Conservation (phyloP, 345 rosid genomes). For the Citrus glauca region DNA sequence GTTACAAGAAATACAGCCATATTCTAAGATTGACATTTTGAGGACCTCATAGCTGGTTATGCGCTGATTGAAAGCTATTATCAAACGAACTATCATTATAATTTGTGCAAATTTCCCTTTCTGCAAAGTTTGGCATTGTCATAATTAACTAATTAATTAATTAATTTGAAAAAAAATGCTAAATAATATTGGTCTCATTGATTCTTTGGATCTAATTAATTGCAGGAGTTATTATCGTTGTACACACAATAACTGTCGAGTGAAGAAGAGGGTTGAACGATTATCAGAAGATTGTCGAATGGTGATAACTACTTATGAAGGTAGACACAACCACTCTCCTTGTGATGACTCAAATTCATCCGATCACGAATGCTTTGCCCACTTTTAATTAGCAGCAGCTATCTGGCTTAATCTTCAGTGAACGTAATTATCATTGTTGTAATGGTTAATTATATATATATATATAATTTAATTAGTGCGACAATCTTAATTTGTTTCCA, state of each 20-base stretch:
- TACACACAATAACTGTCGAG: conserved; percentile 80
- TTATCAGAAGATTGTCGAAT: conserved; percentile 91
- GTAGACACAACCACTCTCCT: conserved; percentile 91
- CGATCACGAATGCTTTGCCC: conserved; percentile 64
- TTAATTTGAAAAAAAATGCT: no score
- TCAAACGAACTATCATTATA: no score
- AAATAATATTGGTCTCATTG: no score
- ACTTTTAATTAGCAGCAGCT: conserved; percentile 35
- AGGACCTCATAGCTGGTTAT: background rate
- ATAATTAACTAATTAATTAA: background rate
- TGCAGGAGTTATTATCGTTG: conserved; percentile 90
- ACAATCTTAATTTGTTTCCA: no score
- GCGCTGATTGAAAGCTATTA: no score
- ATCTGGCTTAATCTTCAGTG: background rate
- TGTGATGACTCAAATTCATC: conserved; percentile 80
- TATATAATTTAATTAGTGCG: no score
- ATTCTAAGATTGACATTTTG: background rate
- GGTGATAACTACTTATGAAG: conserved; percentile 99
- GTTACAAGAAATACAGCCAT: background rate
- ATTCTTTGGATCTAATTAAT: background rate
- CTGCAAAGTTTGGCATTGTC: background rate
- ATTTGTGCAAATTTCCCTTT: background rate
- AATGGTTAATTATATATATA: no score
- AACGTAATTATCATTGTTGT: no score
- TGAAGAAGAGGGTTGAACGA: conserved; percentile 96